These are phyloP conservation scores for Halenospora varia DNA, from an alignment of 495 filamentous ascomycete genomes.

Conservation along the genomic window DNA sequence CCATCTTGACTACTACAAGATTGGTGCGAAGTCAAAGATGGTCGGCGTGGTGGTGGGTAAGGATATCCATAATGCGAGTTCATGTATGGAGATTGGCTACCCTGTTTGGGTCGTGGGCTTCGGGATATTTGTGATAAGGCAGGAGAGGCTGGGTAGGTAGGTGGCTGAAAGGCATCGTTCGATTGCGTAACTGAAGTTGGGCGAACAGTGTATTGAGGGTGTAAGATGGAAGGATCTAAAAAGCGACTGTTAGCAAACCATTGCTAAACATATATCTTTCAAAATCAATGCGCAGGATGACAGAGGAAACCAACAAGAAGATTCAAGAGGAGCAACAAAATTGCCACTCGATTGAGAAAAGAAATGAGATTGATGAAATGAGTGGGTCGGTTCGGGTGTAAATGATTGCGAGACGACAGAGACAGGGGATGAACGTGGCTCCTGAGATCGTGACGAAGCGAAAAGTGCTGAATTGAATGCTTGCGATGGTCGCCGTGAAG, in stretches of 20 bases:
- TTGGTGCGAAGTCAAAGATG: slow-evolving; percentile 18
- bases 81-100: slow-evolving; percentile 26
- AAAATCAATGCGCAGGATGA: slow-evolving; percentile 18
- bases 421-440: slow-evolving; percentile 13
- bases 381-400: slow-evolving; percentile 10
- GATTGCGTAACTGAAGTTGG: slow-evolving; percentile 20
- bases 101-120: slow-evolving; percentile 23
- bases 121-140: slow-evolving; percentile 25
- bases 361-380: slow-evolving; percentile 37
- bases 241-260: slow-evolving; percentile 12
- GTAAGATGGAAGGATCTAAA: slow-evolving; percentile 23
- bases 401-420: slow-evolving; percentile 15
- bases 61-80: slow-evolving; percentile 30
- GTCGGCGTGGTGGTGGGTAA: slow-evolving; percentile 22
- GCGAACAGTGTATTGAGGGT: slow-evolving; percentile 27
- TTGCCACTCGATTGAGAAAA: slow-evolving; percentile 57
- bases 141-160: slow-evolving; percentile 24
- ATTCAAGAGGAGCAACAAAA: slow-evolving; percentile 57
- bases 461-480: slow-evolving; percentile 23
- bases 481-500: slow-evolving; percentile 23
- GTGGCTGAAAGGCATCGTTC: slow-evolving; percentile 18
- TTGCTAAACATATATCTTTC: neutral
- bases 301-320: slow-evolving; percentile 60
- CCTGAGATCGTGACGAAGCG: slow-evolving; percentile 21
- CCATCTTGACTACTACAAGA: slow-evolving; percentile 23